Evolutionary conservation across 306 rosid genomes (phyloP).

Genomic region (Vicia villosa): DNA sequence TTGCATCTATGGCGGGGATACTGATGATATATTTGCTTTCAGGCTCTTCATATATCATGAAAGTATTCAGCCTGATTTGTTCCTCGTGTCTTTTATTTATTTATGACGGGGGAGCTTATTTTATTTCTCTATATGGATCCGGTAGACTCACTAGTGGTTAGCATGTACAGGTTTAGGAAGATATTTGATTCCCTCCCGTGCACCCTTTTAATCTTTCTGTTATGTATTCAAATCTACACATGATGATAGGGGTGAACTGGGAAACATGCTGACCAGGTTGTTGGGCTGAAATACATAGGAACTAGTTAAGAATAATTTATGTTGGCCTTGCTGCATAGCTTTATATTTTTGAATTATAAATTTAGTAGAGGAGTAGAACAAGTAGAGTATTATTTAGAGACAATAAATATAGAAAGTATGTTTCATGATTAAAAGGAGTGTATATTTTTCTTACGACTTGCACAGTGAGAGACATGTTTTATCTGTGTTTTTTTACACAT

Average conservation of each 20-base stretch:
- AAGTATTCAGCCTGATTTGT: constrained; percentile 45
- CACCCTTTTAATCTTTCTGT: constrained; percentile 39
- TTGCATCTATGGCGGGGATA: constrained; percentile 35
- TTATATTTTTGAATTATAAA: neutral
- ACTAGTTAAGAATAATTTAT: constrained; percentile 32
- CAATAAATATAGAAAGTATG: too few species aligned
- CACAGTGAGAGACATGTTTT: too few species aligned
- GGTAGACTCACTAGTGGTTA: constrained; percentile 45
- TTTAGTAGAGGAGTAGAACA: neutral
- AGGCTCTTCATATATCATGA: constrained; percentile 45
- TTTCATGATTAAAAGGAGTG: too few species aligned
- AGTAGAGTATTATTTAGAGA: too few species aligned
- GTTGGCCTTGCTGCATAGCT: constrained; percentile 31
- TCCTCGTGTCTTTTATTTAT: constrained; percentile 41
- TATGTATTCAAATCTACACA: constrained; percentile 41
- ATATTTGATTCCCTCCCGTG: constrained; percentile 56
- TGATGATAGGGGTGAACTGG: constrained; percentile 29
- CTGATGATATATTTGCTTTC: constrained; percentile 43
- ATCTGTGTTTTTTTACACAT: too few species aligned
- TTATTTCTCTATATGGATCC: constrained; percentile 49
- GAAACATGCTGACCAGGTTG: constrained; percentile 33
- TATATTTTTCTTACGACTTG: too few species aligned
- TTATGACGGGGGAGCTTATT: constrained; percentile 57
- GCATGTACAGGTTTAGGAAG: constrained; percentile 59
- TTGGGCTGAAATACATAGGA: constrained; percentile 36